Evolutionary conservation across 495 filamentous ascomycete genomes (phyloP), one percentile per base, ranked within the genome.

Genomic region (Aspergillus leporis): DNA sequence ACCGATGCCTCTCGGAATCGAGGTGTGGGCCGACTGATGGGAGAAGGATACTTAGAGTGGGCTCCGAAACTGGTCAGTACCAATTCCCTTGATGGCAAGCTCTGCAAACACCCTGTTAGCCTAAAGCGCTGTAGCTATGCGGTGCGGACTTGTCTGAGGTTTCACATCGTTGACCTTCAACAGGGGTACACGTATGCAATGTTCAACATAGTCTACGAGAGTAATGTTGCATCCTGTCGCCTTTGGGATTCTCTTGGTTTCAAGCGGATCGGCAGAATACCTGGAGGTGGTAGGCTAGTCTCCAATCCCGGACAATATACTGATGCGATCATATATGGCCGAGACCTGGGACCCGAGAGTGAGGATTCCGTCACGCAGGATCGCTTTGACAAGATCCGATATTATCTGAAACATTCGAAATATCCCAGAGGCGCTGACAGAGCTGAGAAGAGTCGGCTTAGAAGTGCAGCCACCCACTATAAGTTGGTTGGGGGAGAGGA

Each of bases 181-280:
- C 53, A 90, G 78, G 94, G 94, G 19, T 98, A 97, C 70, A 90
- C 88, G 34, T 98, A 98, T 78, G 92, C 90, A 12, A 91, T 98
- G 36, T 98, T 98, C 82, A 98, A 98, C 71, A 83, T 98, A 34
- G 93, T 98, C 16, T 98, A 97, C 74, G 94, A 98, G 79, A 97
- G 90, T 59, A 98, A 98, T 71, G 87, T 95, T 36, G 94, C 91
- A 3, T 97, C 93, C 18, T 92, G 90, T 68, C 90, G 90, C 48
- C 92, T 98, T 59, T 98, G 94, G 94, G 94, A 98, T 73, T 90
- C 88, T 1, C 82, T 98, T n/a, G 94, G 94, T 30, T 98, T 98
- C 76, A 96, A 98, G 76, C 87, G 94, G 40, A 95, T 98, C 69
- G 95, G 94, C 3, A 86, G 88, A 45, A 88, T 98, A 60, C 93